Conservation (phyloP, 768 basidiomycete species). For the Fomitopsis pulvina region DNA sequence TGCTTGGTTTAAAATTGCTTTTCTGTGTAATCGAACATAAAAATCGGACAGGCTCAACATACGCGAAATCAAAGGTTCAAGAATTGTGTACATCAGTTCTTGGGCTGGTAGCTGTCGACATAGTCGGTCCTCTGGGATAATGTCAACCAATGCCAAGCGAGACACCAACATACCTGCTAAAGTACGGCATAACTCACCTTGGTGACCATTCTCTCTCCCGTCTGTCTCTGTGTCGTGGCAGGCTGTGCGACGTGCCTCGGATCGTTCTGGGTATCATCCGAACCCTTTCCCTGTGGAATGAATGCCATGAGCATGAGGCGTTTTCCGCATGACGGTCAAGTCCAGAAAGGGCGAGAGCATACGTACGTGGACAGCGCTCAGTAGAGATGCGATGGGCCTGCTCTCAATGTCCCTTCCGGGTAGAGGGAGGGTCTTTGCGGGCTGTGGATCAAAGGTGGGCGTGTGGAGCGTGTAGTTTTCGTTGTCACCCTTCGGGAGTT, state of each 20-base stretch:
- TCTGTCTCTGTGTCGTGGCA: background rate
- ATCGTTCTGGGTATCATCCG: background rate
- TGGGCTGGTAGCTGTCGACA: background rate
- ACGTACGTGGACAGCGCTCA: background rate
- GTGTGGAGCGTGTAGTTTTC: background rate
- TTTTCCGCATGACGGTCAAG: no score
- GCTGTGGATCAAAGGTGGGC: background rate
- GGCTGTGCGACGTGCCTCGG: background rate
- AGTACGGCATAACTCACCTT: background rate
- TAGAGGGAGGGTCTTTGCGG: background rate
- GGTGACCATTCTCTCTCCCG: background rate
- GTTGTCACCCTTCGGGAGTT: background rate
- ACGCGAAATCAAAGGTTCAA: no score
- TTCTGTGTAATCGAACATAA: no score
- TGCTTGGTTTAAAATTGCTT: no score
- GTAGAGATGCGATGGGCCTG: background rate
- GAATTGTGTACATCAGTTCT: no score
- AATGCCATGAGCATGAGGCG: no score
- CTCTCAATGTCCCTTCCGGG: background rate
- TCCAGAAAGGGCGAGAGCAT: background rate
- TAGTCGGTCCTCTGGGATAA: background rate
- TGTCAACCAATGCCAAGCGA: no score
- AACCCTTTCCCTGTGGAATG: constrained; percentile 1
- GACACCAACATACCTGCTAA: no score
- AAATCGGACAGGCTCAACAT: no score